Base-by-base conservation (phyloP, 2,329 filamentous ascomycete genomes). In the Hymenoscyphus fraxineus region DNA sequence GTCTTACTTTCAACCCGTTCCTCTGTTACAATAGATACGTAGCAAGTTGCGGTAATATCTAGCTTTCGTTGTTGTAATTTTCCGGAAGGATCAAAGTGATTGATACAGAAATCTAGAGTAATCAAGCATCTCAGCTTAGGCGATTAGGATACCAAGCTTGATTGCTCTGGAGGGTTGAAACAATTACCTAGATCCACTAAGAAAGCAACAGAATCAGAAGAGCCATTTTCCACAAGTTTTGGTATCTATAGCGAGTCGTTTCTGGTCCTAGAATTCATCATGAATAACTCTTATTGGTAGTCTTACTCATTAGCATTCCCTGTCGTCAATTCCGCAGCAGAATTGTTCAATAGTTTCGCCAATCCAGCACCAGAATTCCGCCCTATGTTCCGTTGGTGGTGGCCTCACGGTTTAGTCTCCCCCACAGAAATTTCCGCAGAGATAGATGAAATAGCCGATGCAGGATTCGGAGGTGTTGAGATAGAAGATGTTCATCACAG, bases 321-420 rank as follows among this genome's bases (percentile, higher is more conserved):
- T 6, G 19, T 60, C 6, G 59, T 54, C 16, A 60, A 60, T 6
- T 60, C 59, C 10, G 41, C 59, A 15, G 59, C 59, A 7, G 59
- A 22, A 15, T 31, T 60, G 16, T 60, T 60, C 39, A 51, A 13
- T 27, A 39, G 6, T 22, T 54, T 60, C 35, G 35, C 44, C 41
- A 60, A 54, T 16, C 59, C 59, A 35, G 22, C 40, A 31, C 35
- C 59, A 60, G 59, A 60, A 31, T 40, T 54, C 38, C 39, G 59
- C n/a, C 59, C 59, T 7, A 60, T 60, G 59, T 60, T 60, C 31
- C 58, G 58, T 9, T 60, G 59, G 59, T 60, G 59, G 59, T 60
- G 59, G 59, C 59, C 59, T 13, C 59, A 60, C 35, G 59, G 59
- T 44, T 60, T 60, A 54, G 59, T 60, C 7, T 47, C 40, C 10